phyloP scores from a whole-genome alignment of 257 asterid species.

The Lycium barbarum region DNA sequence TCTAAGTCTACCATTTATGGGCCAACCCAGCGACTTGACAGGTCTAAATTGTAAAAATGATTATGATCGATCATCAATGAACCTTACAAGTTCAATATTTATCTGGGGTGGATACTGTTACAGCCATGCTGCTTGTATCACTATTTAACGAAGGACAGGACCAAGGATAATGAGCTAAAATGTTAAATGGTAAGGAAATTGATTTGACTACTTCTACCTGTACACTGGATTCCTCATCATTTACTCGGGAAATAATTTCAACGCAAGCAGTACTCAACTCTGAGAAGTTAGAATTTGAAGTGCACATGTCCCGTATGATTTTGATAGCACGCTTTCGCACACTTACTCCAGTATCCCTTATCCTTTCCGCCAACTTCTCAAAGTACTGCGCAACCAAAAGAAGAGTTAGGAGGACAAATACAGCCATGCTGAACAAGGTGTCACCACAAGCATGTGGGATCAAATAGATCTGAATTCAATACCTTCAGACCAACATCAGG shows the following conservation, averaged over 20 bases:
- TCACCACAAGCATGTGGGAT: conserved; percentile 28
- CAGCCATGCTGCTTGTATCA: background rate
- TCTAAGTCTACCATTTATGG: background rate
- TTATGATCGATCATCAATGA: conserved; percentile 5
- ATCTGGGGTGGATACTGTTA: background rate
- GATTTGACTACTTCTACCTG: conserved; percentile 63
- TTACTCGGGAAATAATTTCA: conserved; percentile 89
- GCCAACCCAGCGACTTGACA: background rate
- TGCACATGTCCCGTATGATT: conserved; percentile 94
- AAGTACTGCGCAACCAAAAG: conserved; percentile 68
- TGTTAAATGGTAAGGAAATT: conserved; percentile 31
- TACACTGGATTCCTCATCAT: conserved; percentile 95
- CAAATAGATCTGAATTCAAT: conserved; percentile 42
- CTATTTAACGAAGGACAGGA: background rate
- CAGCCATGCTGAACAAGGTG: conserved; percentile 28
- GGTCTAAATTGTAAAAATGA: conserved; percentile 3
- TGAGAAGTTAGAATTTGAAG: conserved; percentile 71
- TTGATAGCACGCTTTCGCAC: conserved; percentile 97
- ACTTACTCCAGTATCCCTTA: conserved; percentile 97
- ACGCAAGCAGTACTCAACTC: conserved; percentile 79
- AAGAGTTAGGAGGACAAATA: conserved; percentile 40
- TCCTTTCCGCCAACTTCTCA: conserved; percentile 97
- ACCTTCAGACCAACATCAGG: conserved; percentile 99
- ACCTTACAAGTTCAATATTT: conserved; percentile 18
- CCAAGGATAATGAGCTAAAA: conserved; percentile 19